A percentile compares a stretch with the other conserved stretches of the same genome.
Conservation (phyloP, 225 moss, liverwort and hornwort genomes). For the Polytrichum commune region DNA sequence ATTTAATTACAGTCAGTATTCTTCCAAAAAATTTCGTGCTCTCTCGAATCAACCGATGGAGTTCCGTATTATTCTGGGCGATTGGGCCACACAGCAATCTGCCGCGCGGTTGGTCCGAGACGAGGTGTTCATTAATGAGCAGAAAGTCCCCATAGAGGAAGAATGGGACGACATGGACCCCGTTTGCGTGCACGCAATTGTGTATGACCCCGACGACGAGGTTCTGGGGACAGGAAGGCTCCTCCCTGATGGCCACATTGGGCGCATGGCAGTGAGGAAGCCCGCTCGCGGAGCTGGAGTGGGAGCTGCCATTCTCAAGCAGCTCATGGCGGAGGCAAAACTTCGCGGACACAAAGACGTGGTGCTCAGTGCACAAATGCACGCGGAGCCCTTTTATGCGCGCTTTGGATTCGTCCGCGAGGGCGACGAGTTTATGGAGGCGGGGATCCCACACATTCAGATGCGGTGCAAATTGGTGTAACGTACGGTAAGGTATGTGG, state of each 20-base stretch:
- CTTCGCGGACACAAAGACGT: constrained; percentile 28
- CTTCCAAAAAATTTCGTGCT: no score
- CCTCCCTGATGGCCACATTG: constrained; percentile 38
- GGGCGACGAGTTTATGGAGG: constrained; percentile 39
- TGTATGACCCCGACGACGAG: constrained; percentile 19
- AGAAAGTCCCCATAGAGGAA: constrained; percentile 24
- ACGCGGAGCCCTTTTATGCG: constrained; percentile 39
- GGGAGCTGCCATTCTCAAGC: constrained; percentile 27
- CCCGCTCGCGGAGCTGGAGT: constrained; percentile 31
- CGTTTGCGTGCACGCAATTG: constrained; percentile 35
- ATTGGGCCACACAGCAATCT: constrained; percentile 23
- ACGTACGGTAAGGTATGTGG: not conserved
- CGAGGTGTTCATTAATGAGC: constrained; percentile 49
- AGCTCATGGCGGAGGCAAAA: constrained; percentile 34
- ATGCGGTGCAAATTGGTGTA: constrained; percentile 35
- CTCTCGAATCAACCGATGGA: constrained; percentile 16
- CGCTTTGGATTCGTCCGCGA: constrained; percentile 43
- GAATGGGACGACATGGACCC: constrained; percentile 50
- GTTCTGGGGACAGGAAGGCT: constrained; percentile 40
- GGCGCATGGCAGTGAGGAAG: constrained; percentile 46
- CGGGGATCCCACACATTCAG: constrained; percentile 37
- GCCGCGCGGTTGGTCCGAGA: constrained; percentile 30
- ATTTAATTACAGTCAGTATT: no score
- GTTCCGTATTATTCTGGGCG: constrained; percentile 15
- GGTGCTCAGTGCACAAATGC: constrained; percentile 34